Evolutionary conservation across 148 eudicot genomes (phyloP).

Genomic region (Salicornia ramosissima): DNA sequence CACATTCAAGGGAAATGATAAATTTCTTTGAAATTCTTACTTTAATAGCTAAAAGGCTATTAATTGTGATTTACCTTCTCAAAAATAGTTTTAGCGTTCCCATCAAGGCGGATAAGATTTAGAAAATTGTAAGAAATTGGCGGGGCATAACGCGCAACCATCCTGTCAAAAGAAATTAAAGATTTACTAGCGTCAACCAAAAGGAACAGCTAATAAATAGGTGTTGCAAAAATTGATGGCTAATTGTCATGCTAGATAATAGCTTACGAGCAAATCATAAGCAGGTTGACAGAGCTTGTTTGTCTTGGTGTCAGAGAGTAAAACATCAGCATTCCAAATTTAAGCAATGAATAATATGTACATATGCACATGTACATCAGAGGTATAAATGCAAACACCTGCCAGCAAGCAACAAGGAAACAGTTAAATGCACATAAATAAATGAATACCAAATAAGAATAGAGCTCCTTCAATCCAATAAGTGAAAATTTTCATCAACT

Average conservation of each 20-base stretch:
- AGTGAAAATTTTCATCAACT: constrained; percentile 2
- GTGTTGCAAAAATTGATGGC: neutral
- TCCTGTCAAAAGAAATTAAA: constrained; percentile 41
- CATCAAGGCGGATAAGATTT: constrained; percentile 69
- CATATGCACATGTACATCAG: constrained; percentile 93
- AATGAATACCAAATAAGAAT: no score
- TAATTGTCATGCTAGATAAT: constrained; percentile 1
- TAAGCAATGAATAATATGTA: constrained; percentile 80
- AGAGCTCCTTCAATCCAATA: neutral
- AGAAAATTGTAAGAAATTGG: constrained; percentile 89
- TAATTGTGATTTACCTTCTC: constrained; percentile 48
- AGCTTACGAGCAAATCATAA: constrained; percentile 96
- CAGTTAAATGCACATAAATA: neutral
- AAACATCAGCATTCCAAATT: constrained; percentile 83
- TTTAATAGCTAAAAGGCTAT: neutral
- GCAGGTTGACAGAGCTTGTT: constrained; percentile 86
- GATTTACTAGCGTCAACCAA: neutral
- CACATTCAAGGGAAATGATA: neutral
- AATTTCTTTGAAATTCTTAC: neutral
- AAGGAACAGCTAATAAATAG: neutral
- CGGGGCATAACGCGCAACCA: constrained; percentile 99
- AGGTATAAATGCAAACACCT: constrained; percentile 87
- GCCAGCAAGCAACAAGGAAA: constrained; percentile 17
- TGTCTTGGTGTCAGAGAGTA: constrained; percentile 90
- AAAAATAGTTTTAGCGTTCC: constrained; percentile 65